Percentiles rank a stretch among this genome's conserved stretches.
Evolutionary conservation across 257 asterid species (phyloP).

Genomic region (Solanum virginianum): DNA sequence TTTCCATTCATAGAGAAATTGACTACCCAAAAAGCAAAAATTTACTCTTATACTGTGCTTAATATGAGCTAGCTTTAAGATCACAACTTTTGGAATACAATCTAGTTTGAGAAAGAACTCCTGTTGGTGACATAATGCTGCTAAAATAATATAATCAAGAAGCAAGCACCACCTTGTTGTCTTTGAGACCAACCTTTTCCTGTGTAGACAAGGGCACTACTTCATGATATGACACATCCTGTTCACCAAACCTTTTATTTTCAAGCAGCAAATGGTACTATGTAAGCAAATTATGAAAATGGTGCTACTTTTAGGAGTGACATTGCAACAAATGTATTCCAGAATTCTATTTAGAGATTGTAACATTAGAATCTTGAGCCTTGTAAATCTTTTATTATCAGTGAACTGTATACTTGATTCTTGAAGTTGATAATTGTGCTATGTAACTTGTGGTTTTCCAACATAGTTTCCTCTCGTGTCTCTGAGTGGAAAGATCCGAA

Average conservation of each 20-base stretch:
- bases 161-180: neutral
- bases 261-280: neutral
- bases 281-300: neutral
- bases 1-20: neutral
- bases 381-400: neutral
- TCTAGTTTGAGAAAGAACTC: neutral
- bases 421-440: neutral
- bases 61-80: neutral
- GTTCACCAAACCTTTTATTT: neutral
- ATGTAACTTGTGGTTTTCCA: neutral
- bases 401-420: neutral
- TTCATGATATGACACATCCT: neutral
- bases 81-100: neutral
- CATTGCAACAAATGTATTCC: neutral
- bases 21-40: neutral
- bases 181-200: neutral
- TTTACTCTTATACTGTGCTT: neutral
- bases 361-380: neutral
- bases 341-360: neutral
- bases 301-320: neutral
- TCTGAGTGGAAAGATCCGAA: conserved; percentile 55
- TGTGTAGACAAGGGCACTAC: neutral
- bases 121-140: neutral
- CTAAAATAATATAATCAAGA: neutral
- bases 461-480: conserved; percentile 61